Percentiles rank a stretch among this genome's conserved stretches.
phyloP scores from a whole-genome alignment of 2,329 filamentous ascomycete species.

The Pseudocercospora fuligena region DNA sequence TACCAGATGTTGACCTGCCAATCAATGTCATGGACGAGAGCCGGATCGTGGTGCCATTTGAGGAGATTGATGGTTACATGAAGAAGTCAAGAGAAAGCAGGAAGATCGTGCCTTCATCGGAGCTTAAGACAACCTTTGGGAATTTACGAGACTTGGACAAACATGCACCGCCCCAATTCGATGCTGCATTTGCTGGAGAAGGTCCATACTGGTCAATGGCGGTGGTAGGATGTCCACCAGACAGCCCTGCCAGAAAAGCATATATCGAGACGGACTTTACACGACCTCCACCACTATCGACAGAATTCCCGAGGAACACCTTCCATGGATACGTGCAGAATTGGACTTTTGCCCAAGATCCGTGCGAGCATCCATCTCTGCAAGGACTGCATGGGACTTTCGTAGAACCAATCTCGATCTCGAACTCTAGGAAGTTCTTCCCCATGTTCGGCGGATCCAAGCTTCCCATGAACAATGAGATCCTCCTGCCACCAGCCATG shows the following conservation, averaged over 20 bases:
- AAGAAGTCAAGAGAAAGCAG: conserved; percentile 39
- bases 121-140: conserved; percentile 40
- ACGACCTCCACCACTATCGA: conserved; percentile 42
- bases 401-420: conserved; percentile 53
- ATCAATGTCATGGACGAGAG: conserved; percentile 58
- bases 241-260: conserved; percentile 43
- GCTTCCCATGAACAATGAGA: conserved; percentile 57
- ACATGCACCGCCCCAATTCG: conserved; percentile 32
- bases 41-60: conserved; percentile 53
- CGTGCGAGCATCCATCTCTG: conserved; percentile 52
- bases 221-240: conserved; percentile 47
- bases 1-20: conserved; percentile 55
- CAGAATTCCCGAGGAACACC: conserved; percentile 39
- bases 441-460: conserved; percentile 59
- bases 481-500: conserved; percentile 56
- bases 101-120: conserved; percentile 33
- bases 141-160: conserved; percentile 37
- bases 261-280: conserved; percentile 45
- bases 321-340: conserved; percentile 54
- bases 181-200: conserved; percentile 40
- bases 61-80: conserved; percentile 49
- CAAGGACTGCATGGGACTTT: conserved; percentile 55
- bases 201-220: conserved; percentile 51
- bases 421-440: conserved; percentile 50
- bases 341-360: conserved; percentile 51